Conservation (phyloP, 1,284 basidiomycete genomes). For the Tetrapyrgos nigripes region DNA sequence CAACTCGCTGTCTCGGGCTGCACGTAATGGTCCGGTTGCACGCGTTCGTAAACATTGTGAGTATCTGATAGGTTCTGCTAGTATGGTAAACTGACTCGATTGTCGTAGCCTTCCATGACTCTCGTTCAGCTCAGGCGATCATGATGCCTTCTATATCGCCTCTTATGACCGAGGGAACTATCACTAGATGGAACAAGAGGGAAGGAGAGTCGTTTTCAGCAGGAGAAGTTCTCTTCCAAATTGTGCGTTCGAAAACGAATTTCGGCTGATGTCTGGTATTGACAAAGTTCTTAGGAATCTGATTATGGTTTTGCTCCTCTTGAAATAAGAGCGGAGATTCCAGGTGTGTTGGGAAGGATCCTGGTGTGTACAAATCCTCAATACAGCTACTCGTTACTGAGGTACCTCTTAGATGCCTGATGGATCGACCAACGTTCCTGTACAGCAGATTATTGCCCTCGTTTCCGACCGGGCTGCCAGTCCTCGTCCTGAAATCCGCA, state of each 20-base stretch:
- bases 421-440: slow-evolving; percentile 45
- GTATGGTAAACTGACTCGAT: slow-evolving; percentile 18
- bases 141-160: slow-evolving; percentile 55
- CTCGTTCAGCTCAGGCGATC: slow-evolving; percentile 31
- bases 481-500: neutral
- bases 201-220: slow-evolving; percentile 49
- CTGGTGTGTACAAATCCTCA: slow-evolving; percentile 31
- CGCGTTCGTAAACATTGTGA: slow-evolving; percentile 25
- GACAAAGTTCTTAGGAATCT: slow-evolving; percentile 33
- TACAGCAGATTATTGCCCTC: slow-evolving; percentile 47
- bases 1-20: slow-evolving; percentile 26
- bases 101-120: slow-evolving; percentile 20
- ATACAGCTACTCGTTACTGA: neutral
- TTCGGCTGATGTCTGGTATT: neutral
- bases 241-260: slow-evolving; percentile 34
- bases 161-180: slow-evolving; percentile 50
- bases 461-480: slow-evolving; percentile 34
- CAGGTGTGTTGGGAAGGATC: slow-evolving; percentile 48
- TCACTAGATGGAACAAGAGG: slow-evolving; percentile 49
- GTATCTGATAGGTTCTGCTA: neutral
- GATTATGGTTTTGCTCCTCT: slow-evolving; percentile 39
- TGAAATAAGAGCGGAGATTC: slow-evolving; percentile 45
- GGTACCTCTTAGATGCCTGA: slow-evolving; percentile 39
- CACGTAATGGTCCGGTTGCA: slow-evolving; percentile 16
- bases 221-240: slow-evolving; percentile 50